Evolutionary conservation across 345 rosid species (phyloP), one percentile per base, ranked within the genome.

Genomic region (Dipteronia dyeriana): DNA sequence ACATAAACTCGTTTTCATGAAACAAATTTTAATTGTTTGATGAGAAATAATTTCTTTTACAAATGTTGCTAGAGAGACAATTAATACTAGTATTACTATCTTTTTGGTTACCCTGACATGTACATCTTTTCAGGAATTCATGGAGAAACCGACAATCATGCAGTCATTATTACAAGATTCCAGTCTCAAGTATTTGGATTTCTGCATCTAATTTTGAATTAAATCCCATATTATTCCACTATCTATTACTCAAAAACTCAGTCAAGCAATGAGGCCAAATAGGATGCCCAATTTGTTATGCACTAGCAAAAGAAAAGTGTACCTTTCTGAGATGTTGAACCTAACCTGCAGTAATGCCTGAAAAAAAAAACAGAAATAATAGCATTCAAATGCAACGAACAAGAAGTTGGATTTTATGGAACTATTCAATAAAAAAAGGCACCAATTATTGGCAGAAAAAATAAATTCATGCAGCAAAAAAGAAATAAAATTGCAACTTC

Each of bases 301-400:
- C 3, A 73, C 25, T 4, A 34, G 49, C 71, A 34, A 34, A 34
- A 34, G 38, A 34, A 51, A 61, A 54, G 79, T 90, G 83, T 77
- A 93, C 99, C 71, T 77, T 78, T 74, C 77, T 88, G 84, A 68
- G 89, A 72, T 45, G 91, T 94, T 70, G 98, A 97, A 79, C 99
- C 98, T 60, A 89, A 82, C 76, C 99, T 91, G 85, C 99, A 97
- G 82, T 85, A 97, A 88, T 90, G 83, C 74, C 97, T 97, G 89
- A 53, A 89, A 41, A 41, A 41, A 41, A 41, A 61, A 45, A 68
- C 47, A 76, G 17, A 53, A 62, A 60, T 9, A 61, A 4, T 43
- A 51, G 43, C 11, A 16, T 78, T 47, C 73, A 74, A 34, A 41
- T 26, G 54, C 34, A 13, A 31, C 1, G 49, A 53, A 9, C 45